Evolutionary conservation across 352 stramenopile species (phyloP).

Genomic region (Pythium chondricola): DNA sequence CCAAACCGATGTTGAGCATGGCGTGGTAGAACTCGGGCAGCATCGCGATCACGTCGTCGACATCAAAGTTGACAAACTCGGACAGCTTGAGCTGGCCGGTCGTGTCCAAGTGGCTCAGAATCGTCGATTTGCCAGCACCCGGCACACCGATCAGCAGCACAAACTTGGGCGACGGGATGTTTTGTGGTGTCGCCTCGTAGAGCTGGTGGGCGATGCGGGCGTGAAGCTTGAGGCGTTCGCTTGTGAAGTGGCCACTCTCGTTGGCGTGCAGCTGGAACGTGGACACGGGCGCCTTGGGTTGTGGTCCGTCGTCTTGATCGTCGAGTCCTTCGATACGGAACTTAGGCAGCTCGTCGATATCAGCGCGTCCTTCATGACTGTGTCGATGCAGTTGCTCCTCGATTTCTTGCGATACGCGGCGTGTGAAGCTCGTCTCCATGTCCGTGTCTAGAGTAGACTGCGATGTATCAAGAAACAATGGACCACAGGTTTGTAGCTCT

Average conservation of each 20-base stretch:
- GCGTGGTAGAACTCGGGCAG: constrained; percentile 77
- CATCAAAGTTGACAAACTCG: constrained; percentile 82
- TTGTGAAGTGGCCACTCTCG: constrained; percentile 50
- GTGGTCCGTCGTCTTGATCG: constrained; percentile 38
- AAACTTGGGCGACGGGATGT: constrained; percentile 50
- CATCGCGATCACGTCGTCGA: constrained; percentile 74
- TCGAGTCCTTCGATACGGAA: constrained; percentile 20
- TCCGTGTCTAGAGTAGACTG: constrained; percentile 61
- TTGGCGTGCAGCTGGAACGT: constrained; percentile 63
- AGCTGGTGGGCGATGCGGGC: constrained; percentile 71
- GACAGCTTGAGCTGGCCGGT: constrained; percentile 57
- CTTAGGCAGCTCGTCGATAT: constrained; percentile 9
- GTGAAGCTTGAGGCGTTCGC: constrained; percentile 53
- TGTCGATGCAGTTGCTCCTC: constrained; percentile 25
- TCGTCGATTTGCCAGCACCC: constrained; percentile 66
- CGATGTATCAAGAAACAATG: constrained; percentile 57
- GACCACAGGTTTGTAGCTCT: constrained; percentile 50
- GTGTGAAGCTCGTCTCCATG: constrained; percentile 42
- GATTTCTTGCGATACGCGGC: constrained; percentile 43
- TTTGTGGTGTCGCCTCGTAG: constrained; percentile 48
- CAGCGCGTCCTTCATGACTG: constrained; percentile 8
- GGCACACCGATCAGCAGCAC: constrained; percentile 66
- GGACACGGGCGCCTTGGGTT: constrained; percentile 20
- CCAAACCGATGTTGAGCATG: constrained; percentile 75
- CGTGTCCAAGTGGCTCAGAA: constrained; percentile 67